A percentile compares a stretch with the other conserved stretches of the same genome.
phyloP scores from a whole-genome alignment of 441 rosid species.

The Adansonia madagascariensis region DNA sequence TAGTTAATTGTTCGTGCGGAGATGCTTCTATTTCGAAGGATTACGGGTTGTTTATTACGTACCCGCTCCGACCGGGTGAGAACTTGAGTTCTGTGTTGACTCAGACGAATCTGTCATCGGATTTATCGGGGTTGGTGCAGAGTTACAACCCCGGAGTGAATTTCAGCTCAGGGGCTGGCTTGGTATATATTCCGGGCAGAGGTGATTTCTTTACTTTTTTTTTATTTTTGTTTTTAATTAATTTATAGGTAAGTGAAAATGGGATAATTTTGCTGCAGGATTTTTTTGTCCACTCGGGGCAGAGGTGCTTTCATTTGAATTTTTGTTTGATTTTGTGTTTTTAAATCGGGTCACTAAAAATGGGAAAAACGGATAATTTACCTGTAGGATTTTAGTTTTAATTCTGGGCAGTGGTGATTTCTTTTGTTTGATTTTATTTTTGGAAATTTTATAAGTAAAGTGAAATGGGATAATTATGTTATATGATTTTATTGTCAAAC shows the following conservation, averaged over 20 bases:
- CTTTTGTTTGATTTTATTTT: neutral
- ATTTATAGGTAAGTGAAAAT: constrained; percentile 24
- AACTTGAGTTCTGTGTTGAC: constrained; percentile 41
- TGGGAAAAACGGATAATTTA: neutral
- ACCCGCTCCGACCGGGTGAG: constrained; percentile 46
- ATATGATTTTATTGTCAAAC: neutral
- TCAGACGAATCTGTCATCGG: constrained; percentile 34
- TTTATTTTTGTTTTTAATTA: neutral
- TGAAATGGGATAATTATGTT: neutral
- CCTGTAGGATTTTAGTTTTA: constrained; percentile 34
- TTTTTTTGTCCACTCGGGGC: neutral
- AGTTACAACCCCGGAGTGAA: constrained; percentile 49
- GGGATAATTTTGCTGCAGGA: neutral
- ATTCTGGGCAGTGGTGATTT: constrained; percentile 52
- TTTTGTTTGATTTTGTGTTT: neutral
- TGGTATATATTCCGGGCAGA: constrained; percentile 59
- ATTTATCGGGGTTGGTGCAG: constrained; percentile 36
- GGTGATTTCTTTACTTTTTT: constrained; percentile 33
- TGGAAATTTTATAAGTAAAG: constrained; percentile 15
- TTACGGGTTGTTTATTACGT: constrained; percentile 48
- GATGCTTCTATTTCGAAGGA: constrained; percentile 32
- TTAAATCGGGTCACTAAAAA: neutral
- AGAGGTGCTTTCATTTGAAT: neutral
- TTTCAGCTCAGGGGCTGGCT: constrained; percentile 53
- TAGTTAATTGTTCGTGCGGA: constrained; percentile 51